Conservation (phyloP, 306 rosid species). For the Cucurbita pepo region DNA sequence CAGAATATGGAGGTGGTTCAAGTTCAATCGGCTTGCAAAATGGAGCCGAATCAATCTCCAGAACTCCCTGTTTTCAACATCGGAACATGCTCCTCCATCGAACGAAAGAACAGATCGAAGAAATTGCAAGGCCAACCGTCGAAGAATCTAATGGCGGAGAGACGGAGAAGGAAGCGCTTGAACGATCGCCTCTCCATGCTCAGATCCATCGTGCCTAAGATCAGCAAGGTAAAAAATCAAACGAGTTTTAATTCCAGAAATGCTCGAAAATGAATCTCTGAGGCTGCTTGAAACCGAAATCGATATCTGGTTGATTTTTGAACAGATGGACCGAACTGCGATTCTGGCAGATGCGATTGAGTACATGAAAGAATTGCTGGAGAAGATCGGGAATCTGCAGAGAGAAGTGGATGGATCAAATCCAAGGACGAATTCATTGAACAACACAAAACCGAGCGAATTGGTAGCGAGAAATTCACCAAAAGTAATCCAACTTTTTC, state of each 20-base stretch:
- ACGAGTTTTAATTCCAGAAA: no score
- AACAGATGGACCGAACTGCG: constrained; percentile 93
- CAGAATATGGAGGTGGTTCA: constrained; percentile 25
- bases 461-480: constrained; percentile 55
- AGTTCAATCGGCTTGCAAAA: constrained; percentile 29
- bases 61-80: constrained; percentile 38
- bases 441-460: constrained; percentile 54
- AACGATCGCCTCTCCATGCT: constrained; percentile 90
- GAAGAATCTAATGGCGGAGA: constrained; percentile 92
- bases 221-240: constrained; percentile 52
- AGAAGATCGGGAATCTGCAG: constrained; percentile 50
- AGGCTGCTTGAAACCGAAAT: neutral
- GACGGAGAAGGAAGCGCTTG: constrained; percentile 73
- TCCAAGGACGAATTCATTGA: constrained; percentile 21
- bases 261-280: neutral
- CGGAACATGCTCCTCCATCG: constrained; percentile 20
- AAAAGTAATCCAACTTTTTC: constrained; percentile 28
- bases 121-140: constrained; percentile 80
- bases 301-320: neutral
- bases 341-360: constrained; percentile 89
- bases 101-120: constrained; percentile 21
- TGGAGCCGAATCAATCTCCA: constrained; percentile 46
- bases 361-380: constrained; percentile 83
- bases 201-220: constrained; percentile 92
- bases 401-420: constrained; percentile 37